phyloP scores from a whole-genome alignment of 129 eudicot genomes.

The Arctium minus region DNA sequence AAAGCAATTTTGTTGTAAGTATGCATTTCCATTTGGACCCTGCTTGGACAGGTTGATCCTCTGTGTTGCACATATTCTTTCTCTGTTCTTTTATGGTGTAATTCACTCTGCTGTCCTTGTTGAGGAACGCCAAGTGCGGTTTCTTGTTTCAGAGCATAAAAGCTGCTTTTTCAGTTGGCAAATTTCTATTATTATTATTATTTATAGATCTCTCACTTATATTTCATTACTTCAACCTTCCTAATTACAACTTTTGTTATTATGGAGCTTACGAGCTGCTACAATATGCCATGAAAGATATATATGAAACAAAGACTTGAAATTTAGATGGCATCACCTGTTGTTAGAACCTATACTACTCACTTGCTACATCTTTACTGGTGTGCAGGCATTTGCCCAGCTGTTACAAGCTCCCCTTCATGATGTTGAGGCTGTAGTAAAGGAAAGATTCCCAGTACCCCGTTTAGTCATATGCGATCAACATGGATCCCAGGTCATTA shows the following conservation, averaged over 20 bases:
- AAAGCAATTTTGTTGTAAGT: background rate
- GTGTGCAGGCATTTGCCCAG: slow-evolving; percentile 58
- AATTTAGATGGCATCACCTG: background rate
- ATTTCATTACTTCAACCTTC: background rate
- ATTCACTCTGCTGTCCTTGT: background rate
- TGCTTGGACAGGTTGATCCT: background rate
- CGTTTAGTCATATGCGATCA: slow-evolving; percentile 80
- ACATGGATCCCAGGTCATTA: slow-evolving; percentile 72
- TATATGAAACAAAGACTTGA: background rate
- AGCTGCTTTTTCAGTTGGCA: background rate
- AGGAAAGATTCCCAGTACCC: slow-evolving; percentile 77
- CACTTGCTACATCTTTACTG: background rate
- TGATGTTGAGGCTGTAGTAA: slow-evolving; percentile 58
- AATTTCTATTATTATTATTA: too few relatives aligned
- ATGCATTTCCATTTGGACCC: background rate
- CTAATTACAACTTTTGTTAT: background rate
- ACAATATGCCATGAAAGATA: background rate
- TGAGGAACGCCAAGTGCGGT: background rate
- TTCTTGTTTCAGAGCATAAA: too few relatives aligned
- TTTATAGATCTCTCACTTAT: too few relatives aligned
- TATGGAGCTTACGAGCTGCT: too few relatives aligned
- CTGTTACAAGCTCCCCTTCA: slow-evolving; percentile 65
- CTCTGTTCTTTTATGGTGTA: background rate
- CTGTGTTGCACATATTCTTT: background rate
- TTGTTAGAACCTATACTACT: background rate